These are phyloP conservation scores for Diaporthe sp. DNA, from an alignment of 2,329 filamentous ascomycete species.

Conservation along the genomic window DNA sequence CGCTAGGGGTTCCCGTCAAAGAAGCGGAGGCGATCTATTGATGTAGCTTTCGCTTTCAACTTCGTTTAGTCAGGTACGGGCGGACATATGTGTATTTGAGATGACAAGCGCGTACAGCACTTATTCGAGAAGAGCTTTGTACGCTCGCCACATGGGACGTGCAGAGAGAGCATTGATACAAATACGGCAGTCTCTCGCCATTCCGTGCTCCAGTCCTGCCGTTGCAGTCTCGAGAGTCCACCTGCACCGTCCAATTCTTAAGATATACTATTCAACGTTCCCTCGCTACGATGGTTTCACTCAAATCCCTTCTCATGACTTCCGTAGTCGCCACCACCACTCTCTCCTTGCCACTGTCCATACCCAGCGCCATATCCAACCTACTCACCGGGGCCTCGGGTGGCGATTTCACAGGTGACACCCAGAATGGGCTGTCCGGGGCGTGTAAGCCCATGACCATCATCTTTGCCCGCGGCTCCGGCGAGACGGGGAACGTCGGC, in stretches of 20 bases:
- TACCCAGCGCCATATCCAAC: neutral
- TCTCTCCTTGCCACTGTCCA: neutral
- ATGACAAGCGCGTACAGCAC: neutral
- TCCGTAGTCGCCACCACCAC: neutral
- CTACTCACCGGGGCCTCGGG: neutral
- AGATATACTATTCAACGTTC: neutral
- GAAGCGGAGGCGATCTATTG: neutral
- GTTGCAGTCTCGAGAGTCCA: fast-evolving
- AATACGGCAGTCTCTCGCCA: neutral
- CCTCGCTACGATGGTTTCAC: neutral
- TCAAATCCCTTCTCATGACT: neutral
- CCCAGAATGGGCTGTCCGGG: constrained; percentile 28
- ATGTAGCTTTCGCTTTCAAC: neutral
- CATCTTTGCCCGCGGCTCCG: constrained; percentile 49
- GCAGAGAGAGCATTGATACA: neutral
- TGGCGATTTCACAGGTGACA: constrained; percentile 5
- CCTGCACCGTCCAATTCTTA: too few species aligned
- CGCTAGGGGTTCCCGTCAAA: neutral
- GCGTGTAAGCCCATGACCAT: constrained; percentile 43
- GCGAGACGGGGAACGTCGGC: constrained; percentile 47
- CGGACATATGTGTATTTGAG: neutral
- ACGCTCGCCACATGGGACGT: too few species aligned
- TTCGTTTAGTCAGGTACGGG: neutral
- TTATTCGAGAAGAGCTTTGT: too few species aligned
- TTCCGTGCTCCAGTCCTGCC: neutral